These are phyloP conservation scores for Leishmania amazonensis DNA, from an alignment of 208 protist genomes.

Conservation along the genomic window DNA sequence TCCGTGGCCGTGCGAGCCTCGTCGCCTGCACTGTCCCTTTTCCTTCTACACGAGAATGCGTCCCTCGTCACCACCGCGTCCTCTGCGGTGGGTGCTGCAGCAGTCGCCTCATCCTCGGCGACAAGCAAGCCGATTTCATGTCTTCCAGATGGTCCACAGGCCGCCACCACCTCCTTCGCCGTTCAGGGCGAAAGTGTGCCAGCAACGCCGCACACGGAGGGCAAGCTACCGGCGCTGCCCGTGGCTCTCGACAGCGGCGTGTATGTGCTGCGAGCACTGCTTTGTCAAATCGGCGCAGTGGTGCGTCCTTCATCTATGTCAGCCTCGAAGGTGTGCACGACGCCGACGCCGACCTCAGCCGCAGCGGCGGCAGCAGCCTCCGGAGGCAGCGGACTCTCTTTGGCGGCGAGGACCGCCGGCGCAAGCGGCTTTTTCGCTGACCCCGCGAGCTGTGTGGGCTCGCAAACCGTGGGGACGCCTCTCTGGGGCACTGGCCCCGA, in stretches of 20 bases:
- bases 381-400: neutral
- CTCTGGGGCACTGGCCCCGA: conserved; percentile 20
- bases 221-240: neutral
- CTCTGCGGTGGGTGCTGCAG: neutral
- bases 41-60: neutral
- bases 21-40: neutral
- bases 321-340: neutral
- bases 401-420: neutral
- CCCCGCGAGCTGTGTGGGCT: neutral
- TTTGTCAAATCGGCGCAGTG: conserved; percentile 17
- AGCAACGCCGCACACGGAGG: neutral
- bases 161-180: neutral
- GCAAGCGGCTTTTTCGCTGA: neutral
- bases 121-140: conserved; percentile 24
- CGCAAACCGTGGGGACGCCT: neutral
- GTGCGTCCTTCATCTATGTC: conserved; percentile 1
- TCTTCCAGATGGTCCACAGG: neutral
- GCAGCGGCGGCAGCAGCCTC: neutral
- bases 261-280: conserved; percentile 19
- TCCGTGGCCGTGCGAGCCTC: neutral
- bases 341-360: conserved; percentile 4
- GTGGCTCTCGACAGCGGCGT: conserved; percentile 2
- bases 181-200: neutral
- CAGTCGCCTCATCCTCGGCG: no score
- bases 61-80: neutral